A percentile compares a stretch with the other conserved stretches of the same genome.
Evolutionary conservation across 495 filamentous ascomycete genomes (phyloP).

Genomic region (Podospora fimiseda): DNA sequence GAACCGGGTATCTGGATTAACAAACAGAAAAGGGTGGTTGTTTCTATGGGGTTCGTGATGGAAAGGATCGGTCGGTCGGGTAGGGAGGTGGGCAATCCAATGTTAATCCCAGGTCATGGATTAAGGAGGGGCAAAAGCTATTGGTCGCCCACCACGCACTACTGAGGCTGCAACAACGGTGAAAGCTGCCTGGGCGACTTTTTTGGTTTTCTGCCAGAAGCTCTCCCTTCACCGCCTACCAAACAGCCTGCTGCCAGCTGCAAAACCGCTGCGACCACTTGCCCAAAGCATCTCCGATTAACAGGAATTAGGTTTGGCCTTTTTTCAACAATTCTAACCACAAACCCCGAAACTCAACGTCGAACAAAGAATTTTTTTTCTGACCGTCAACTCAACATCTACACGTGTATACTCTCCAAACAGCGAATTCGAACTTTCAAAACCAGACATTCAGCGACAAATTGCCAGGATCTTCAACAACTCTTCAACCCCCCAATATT

Average conservation of each 20-base stretch:
- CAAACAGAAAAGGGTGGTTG: neutral
- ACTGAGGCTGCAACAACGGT: neutral
- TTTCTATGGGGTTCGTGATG: conserved; percentile 5
- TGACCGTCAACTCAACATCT: no score
- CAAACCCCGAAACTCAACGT: neutral
- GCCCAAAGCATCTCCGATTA: neutral
- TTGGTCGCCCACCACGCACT: neutral
- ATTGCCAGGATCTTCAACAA: no score
- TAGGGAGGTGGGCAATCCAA: neutral
- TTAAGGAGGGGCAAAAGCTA: conserved; percentile 3
- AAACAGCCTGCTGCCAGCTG: neutral
- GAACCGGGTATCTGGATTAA: neutral
- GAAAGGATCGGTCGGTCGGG: neutral
- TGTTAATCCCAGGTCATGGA: neutral
- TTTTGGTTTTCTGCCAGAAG: neutral
- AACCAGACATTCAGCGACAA: no score
- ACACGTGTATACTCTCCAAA: no score
- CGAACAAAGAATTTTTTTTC: neutral
- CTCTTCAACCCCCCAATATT: neutral
- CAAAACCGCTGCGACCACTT: neutral
- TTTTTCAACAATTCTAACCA: neutral
- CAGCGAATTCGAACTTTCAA: no score
- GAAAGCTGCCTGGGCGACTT: neutral
- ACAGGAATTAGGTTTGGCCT: neutral
- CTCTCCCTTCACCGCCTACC: neutral